Evolutionary conservation across 169 alveolate species (phyloP).

Genomic region (Ichthyophthirius multifiliis): DNA sequence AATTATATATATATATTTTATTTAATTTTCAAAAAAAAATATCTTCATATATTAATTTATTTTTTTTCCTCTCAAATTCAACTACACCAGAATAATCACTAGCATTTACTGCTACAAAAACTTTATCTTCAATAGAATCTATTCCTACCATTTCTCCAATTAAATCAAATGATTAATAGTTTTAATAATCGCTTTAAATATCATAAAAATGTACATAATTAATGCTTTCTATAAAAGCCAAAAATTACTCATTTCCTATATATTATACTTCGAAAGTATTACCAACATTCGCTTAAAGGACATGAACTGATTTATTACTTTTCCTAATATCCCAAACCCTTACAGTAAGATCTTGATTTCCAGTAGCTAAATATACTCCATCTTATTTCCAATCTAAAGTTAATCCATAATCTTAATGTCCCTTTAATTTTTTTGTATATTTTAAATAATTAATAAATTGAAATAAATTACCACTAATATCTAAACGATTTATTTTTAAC

Average conservation of each 20-base stretch:
- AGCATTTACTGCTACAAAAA: too few species aligned
- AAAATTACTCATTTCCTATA: neutral
- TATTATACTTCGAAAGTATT: neutral
- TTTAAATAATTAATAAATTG: neutral
- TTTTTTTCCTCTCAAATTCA: too few species aligned
- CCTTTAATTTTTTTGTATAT: neutral
- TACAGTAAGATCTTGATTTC: slow-evolving; percentile 62
- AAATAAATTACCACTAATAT: neutral
- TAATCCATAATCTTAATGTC: slow-evolving; percentile 18
- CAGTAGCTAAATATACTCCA: slow-evolving; percentile 73
- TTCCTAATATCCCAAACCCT: slow-evolving; percentile 74
- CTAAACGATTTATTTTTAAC: neutral
- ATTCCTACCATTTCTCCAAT: too few species aligned
- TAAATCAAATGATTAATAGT: too few species aligned
- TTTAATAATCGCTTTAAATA: neutral
- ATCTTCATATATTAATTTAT: too few species aligned
- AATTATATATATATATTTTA: too few species aligned
- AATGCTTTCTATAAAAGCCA: neutral
- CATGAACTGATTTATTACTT: neutral
- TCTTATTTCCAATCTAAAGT: slow-evolving; percentile 51
- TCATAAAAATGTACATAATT: slow-evolving; percentile 1
- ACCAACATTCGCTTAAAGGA: neutral
- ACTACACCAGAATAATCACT: too few species aligned
- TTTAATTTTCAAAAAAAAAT: too few species aligned
- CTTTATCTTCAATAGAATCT: too few species aligned